These are phyloP conservation scores for Panaeolus papilionaceus DNA, from an alignment of 768 basidiomycete species.

Conservation along the genomic window DNA sequence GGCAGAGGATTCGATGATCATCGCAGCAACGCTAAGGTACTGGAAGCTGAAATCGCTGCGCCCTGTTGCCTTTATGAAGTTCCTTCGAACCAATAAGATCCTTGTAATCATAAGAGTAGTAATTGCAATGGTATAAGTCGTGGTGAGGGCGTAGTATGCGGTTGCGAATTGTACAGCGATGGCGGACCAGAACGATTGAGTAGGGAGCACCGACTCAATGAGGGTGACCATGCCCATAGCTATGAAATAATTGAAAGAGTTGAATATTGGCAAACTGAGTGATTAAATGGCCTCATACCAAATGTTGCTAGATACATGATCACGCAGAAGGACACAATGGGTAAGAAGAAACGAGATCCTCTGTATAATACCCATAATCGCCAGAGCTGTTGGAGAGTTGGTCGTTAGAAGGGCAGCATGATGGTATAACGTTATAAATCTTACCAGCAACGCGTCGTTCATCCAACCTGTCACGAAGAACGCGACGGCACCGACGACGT, in stretches of 20 bases:
- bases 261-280: neutral
- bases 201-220: neutral
- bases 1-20: slow-evolving; percentile 41
- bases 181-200: neutral
- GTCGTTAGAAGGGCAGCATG: neutral
- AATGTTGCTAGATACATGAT: neutral
- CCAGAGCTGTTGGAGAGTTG: neutral
- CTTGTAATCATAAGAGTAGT: neutral
- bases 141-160: neutral
- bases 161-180: neutral
- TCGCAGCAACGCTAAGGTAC: slow-evolving; percentile 33
- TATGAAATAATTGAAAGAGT: neutral
- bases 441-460: neutral
- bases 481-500: neutral
- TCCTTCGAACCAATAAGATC: neutral
- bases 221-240: neutral
- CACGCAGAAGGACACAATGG: neutral
- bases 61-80: neutral
- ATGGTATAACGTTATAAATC: neutral
- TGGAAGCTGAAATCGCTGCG: slow-evolving; percentile 16
- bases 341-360: neutral
- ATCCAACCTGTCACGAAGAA: neutral
- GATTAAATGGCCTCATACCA: neutral
- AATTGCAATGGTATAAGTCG: neutral
- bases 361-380: neutral